A percentile compares a stretch with the other conserved stretches of the same genome.
phyloP scores from a whole-genome alignment of 2,329 filamentous ascomycete genomes.

The Colletotrichum paranaense region DNA sequence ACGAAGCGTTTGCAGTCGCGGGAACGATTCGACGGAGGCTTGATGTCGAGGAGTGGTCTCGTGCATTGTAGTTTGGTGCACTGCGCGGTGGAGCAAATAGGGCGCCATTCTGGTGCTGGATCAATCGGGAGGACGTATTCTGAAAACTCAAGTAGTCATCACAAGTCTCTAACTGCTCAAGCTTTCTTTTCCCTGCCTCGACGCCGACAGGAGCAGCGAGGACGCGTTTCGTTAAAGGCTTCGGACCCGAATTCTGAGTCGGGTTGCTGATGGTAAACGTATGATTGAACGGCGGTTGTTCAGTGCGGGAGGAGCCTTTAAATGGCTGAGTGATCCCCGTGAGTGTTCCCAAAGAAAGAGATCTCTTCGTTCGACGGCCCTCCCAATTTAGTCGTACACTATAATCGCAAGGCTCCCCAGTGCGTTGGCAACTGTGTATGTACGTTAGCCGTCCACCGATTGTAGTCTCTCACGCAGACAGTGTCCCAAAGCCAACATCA shows the following conservation, averaged over 20 bases:
- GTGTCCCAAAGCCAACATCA: background rate
- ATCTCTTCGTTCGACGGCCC: slow-evolving; percentile 72
- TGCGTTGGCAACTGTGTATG: slow-evolving; percentile 68
- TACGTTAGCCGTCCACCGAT: background rate
- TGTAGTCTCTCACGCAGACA: background rate
- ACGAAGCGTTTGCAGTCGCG: background rate
- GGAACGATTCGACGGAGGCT: background rate
- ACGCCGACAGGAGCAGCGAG: background rate
- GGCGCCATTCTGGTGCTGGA: background rate
- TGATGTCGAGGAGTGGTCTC: background rate
- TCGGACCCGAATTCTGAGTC: background rate
- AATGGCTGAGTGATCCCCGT: slow-evolving; percentile 39
- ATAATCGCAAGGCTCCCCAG: slow-evolving; percentile 82
- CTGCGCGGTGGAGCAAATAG: background rate
- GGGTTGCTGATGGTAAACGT: slow-evolving; percentile 17
- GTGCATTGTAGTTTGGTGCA: slow-evolving; percentile 1
- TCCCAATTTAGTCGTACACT: slow-evolving; percentile 86
- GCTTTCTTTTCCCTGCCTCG: background rate
- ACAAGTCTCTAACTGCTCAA: background rate
- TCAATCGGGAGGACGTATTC: background rate
- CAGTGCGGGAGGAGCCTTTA: slow-evolving; percentile 42
- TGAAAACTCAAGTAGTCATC: background rate
- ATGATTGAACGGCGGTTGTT: slow-evolving; percentile 50
- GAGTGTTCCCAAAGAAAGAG: slow-evolving; percentile 48
- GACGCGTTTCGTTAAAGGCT: slow-evolving; percentile 1